Evolutionary conservation across 495 filamentous ascomycete genomes (phyloP), one percentile per base, ranked within the genome.

Genomic region (Tuber indicum): DNA sequence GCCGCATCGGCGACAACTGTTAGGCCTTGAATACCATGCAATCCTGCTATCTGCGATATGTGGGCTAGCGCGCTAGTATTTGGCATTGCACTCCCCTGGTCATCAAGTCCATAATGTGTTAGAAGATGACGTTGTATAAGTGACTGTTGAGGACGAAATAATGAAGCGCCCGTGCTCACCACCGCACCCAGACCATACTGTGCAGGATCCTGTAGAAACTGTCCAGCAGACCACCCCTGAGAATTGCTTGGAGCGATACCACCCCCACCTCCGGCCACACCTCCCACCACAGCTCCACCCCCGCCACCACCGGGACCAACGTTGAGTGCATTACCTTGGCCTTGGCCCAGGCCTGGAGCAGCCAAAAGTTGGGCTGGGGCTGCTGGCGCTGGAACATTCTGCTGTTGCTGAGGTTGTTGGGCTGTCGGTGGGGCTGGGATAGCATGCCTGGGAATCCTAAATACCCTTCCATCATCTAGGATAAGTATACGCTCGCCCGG

Each of bases 371-470:
- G 58, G 58, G 58, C 58, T 2, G 58, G 58, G 7, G 8, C 58
- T 17, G 14, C 58, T 0, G 58, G 26, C 12, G 26, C 58, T 36
- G 58, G 58, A 32, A 36, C 58, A 36, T 66, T 66, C 14, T 66
- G 58, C 17, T 66, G 58, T 36, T 66, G 58, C 58, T 32, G 58
- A 66, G 58, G 58, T 26, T 36, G 58, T 19, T 66, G 58, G 26
- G 58, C 10, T 36, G 58, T 72, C 36, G 58, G 71, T 44, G 75
- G 74, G 26, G 79, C 73, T 23, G 78, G 78, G 26, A 80, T 77
- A 72, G 78, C 78, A 70, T 82, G 81, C 44, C 81, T 82, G 14
- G 81, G 81, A 62, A 82, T 82, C 47, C 81, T 76, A 58, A 82
- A 82, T 49, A 82, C 62, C n/a, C 81, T 81, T 36, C 81, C 81